Base-by-base conservation (phyloP, 768 basidiomycete species). In the Tylopilus sp. region DNA sequence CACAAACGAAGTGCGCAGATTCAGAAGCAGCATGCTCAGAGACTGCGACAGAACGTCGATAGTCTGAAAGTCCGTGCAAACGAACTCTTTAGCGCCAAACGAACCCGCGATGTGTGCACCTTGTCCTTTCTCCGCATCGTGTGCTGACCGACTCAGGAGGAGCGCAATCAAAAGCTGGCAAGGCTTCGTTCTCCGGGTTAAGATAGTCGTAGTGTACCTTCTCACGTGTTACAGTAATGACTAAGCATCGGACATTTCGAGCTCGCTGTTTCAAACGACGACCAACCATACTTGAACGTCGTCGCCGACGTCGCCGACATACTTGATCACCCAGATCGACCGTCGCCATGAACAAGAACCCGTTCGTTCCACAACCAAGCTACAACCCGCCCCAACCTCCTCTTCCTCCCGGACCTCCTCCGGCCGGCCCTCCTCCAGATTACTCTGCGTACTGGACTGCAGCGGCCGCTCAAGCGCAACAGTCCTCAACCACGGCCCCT, bases 391-490 rank as follows among this genome's bases (percentile, higher is more conserved):
- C 82, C 42, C 87, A 89, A 61, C 86, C 87, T 3, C 89, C 88
- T 38, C 74, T 89, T 37, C 89, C 89, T 45, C 86, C 87, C n/a
- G 87, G 87, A 10, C 87, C 85, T 40, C 86, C 87, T 4, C 87
- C 87, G 6, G 77, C 84, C 48, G 85, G 84, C 56, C 81, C 84
- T 55, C 81, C 85, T 40, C 82, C 82, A 42, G 88, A 91, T 67
- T 92, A 90, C 65, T 78, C 84, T 45, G 85, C 81, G 0, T 92
- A 90, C 72, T 90, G 88, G 86, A 78, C 83, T 21, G 81, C 81
- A 12, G 77, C 80, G 3, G 78, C 80, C 4, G 77, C 78, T 12
- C 84, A 83, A 61, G 55, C 38, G 21, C 66, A 62, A 34, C 66
- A 68, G 6, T 47, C 62, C 4, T 53, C 64, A 6, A 42, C 62